Evolutionary conservation across 805 yeast genomes (phyloP).

Genomic region (Kazachstania taianensis): DNA sequence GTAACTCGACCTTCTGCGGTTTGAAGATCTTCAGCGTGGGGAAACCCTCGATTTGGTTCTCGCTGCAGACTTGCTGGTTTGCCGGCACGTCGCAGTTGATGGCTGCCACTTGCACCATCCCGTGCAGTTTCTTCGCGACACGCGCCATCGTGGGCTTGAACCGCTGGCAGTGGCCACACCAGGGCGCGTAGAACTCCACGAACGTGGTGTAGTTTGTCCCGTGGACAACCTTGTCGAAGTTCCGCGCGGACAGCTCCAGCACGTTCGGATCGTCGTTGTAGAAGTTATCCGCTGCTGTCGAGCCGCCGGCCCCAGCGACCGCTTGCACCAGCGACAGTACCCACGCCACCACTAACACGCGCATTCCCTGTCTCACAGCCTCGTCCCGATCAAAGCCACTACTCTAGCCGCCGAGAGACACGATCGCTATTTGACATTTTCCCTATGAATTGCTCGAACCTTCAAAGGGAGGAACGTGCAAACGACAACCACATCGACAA

Average conservation of each 20-base stretch:
- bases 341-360: background rate
- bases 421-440: too few species aligned
- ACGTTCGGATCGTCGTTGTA: slow-evolving; percentile 32
- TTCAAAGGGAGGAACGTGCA: too few species aligned
- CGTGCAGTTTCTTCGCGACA: slow-evolving; percentile 50
- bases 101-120: slow-evolving; percentile 59
- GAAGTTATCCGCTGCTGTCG: slow-evolving; percentile 21
- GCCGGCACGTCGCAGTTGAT: slow-evolving; percentile 71
- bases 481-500: background rate
- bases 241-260: slow-evolving; percentile 44
- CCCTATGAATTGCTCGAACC: too few species aligned
- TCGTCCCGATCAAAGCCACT: background rate
- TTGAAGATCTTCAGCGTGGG: slow-evolving; percentile 79
- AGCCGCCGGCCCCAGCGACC: background rate
- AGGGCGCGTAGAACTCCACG: slow-evolving; percentile 90
- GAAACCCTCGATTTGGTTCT: slow-evolving; percentile 59
- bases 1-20: slow-evolving; percentile 52
- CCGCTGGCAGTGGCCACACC: slow-evolving; percentile 92
- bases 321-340: background rate
- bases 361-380: background rate
- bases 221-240: slow-evolving; percentile 57
- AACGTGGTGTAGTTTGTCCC: slow-evolving; percentile 67
- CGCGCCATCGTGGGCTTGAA: slow-evolving; percentile 55
- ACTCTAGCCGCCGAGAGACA: too few species aligned
- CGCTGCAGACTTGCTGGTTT: slow-evolving; percentile 61